Conservation (phyloP, 306 rosid species). For the Vigna nakashimae region DNA sequence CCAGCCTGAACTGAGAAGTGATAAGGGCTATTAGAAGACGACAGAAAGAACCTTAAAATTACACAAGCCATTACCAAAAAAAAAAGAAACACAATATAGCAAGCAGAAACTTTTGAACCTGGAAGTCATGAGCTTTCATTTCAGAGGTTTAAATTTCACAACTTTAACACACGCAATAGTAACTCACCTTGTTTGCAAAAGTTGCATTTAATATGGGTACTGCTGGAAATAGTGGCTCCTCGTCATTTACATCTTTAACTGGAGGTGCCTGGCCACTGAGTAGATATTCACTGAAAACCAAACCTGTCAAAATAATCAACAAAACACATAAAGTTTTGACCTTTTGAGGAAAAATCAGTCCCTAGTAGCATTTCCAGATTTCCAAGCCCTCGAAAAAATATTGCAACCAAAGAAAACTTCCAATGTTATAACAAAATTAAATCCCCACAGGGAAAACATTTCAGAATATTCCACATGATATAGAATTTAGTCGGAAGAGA, state of each 20-base stretch:
- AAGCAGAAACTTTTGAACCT: slow-evolving; percentile 25
- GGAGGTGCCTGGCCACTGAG: slow-evolving; percentile 91
- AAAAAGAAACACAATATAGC: slow-evolving; percentile 10
- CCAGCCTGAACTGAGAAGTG: slow-evolving; percentile 12
- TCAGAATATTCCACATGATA: neutral
- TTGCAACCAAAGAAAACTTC: slow-evolving; percentile 34
- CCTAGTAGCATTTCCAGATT: slow-evolving; percentile 38
- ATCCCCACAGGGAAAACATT: neutral
- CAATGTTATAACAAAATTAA: slow-evolving; percentile 6
- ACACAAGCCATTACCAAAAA: neutral
- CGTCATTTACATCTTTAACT: slow-evolving; percentile 82
- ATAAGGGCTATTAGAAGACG: slow-evolving; percentile 9
- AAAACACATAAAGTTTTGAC: slow-evolving; percentile 21
- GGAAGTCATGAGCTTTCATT: neutral
- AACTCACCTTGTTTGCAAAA: slow-evolving; percentile 67
- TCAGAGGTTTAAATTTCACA: slow-evolving; percentile 26
- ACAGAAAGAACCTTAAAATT: slow-evolving; percentile 12
- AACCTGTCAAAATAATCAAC: slow-evolving; percentile 66
- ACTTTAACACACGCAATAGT: slow-evolving; percentile 16
- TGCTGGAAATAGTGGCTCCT: slow-evolving; percentile 91
- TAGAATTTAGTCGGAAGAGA: too few species aligned
- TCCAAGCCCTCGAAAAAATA: slow-evolving; percentile 31
- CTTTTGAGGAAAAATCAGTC: slow-evolving; percentile 24
- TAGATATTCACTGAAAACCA: slow-evolving; percentile 92
- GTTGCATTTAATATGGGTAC: slow-evolving; percentile 65